These are phyloP conservation scores for Cylindrotheca fusiformis DNA, from an alignment of 108 stramenopile genomes.

Conservation along the genomic window DNA sequence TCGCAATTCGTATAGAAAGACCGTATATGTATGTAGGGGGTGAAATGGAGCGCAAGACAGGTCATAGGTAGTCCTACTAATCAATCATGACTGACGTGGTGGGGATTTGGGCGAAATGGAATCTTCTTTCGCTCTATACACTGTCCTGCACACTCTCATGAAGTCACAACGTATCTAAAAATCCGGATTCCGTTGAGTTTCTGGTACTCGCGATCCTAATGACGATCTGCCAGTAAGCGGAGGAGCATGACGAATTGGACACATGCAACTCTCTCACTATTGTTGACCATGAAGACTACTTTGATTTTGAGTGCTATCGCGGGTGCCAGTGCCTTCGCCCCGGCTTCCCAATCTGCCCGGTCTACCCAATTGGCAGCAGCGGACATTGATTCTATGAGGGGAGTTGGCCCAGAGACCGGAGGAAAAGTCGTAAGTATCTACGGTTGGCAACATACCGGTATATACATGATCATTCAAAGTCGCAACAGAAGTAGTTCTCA, in stretches of 20 bases:
- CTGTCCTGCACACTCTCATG: too few relatives aligned
- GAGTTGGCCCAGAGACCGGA: slow-evolving; percentile 58
- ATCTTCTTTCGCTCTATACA: too few relatives aligned
- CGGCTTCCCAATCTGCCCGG: slow-evolving; percentile 29
- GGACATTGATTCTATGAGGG: slow-evolving; percentile 52
- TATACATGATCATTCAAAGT: neutral
- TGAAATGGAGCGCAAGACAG: too few relatives aligned
- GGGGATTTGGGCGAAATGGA: too few relatives aligned
- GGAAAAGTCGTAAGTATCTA: slow-evolving; percentile 52
- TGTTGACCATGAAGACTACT: slow-evolving; percentile 56
- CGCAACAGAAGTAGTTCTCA: neutral
- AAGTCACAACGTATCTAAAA: too few relatives aligned
- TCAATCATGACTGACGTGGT: too few relatives aligned
- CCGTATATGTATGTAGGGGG: too few relatives aligned
- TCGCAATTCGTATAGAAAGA: too few relatives aligned
- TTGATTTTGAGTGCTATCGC: slow-evolving; percentile 42
- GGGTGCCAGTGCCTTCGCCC: slow-evolving; percentile 69
- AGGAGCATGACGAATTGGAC: too few relatives aligned
- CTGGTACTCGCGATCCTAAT: slow-evolving; percentile 8
- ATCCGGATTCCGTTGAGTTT: slow-evolving; percentile 26
- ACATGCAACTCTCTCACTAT: too few relatives aligned
- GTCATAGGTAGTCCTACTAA: too few relatives aligned
- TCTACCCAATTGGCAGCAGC: slow-evolving; percentile 38
- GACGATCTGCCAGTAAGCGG: too few relatives aligned
- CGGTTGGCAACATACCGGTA: neutral